Conservation (phyloP, 2,329 filamentous ascomycete species). For the Fusarium sp. region DNA sequence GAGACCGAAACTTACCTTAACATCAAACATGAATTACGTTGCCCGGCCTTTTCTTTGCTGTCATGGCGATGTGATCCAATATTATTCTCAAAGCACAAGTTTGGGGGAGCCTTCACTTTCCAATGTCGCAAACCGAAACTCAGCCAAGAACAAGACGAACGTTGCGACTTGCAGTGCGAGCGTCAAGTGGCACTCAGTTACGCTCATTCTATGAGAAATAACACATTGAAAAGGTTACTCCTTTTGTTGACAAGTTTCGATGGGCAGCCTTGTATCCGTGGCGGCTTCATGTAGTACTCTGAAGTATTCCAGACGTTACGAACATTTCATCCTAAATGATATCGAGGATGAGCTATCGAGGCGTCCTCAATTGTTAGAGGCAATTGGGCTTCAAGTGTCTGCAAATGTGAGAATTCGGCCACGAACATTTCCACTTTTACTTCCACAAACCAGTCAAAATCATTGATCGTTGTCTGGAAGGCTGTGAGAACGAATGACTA, state of each 20-base stretch:
- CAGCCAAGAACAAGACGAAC: background rate
- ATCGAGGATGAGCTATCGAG: background rate
- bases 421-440: background rate
- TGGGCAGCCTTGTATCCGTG: background rate
- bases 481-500: background rate
- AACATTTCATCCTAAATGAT: too few relatives aligned
- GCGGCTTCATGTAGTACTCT: background rate
- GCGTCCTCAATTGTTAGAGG: background rate
- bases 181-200: background rate
- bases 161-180: background rate
- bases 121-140: background rate
- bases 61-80: background rate
- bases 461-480: background rate
- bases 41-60: background rate
- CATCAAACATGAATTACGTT: slow-evolving; percentile 37
- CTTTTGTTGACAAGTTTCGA: background rate
- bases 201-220: background rate
- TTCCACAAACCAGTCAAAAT: background rate
- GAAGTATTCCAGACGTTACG: background rate
- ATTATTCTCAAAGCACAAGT: background rate
- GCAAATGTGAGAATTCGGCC: background rate
- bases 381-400: background rate
- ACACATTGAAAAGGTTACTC: background rate
- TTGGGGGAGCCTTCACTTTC: background rate
- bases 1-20: slow-evolving; percentile 42